Conservation (phyloP, 257 asterid species). For the Solanum chilense region DNA sequence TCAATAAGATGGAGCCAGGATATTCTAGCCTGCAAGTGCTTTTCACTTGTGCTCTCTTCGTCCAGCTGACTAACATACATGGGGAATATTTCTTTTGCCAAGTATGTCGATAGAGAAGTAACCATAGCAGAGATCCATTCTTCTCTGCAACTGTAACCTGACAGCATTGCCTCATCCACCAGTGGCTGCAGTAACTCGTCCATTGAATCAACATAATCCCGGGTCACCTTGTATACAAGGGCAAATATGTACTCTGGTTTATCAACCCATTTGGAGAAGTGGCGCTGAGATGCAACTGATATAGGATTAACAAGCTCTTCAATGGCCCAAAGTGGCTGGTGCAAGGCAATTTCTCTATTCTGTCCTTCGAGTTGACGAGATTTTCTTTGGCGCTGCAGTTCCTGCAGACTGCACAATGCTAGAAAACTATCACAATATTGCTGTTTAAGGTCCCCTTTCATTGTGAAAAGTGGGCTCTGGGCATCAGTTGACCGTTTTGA, state of each 20-base stretch:
- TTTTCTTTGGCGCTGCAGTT: slow-evolving; percentile 76
- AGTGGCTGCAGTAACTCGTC: slow-evolving; percentile 90
- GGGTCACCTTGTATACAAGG: slow-evolving; percentile 75
- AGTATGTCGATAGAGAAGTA: slow-evolving; percentile 57
- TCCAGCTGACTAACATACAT: slow-evolving; percentile 38
- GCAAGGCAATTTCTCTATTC: slow-evolving; percentile 30
- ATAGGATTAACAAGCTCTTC: slow-evolving; percentile 97
- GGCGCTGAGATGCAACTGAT: slow-evolving; percentile 67
- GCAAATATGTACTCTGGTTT: slow-evolving; percentile 90
- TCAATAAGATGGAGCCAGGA: slow-evolving; percentile 83
- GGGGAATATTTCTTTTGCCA: slow-evolving; percentile 80
- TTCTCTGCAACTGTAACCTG: slow-evolving; percentile 97
- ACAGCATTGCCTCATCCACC: slow-evolving; percentile 85
- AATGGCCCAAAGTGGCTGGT: slow-evolving; percentile 93
- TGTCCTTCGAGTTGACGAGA: slow-evolving; percentile 74
- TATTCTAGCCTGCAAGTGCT: slow-evolving; percentile 42
- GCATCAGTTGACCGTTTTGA: slow-evolving; percentile 30
- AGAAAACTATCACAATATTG: slow-evolving; percentile 81
- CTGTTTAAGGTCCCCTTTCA: slow-evolving; percentile 65
- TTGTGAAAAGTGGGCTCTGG: slow-evolving; percentile 74
- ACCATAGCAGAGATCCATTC: slow-evolving; percentile 97
- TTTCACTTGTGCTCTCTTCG: slow-evolving; percentile 38
- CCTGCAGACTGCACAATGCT: slow-evolving; percentile 85
- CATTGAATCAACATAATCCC: slow-evolving; percentile 91
- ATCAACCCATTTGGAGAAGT: slow-evolving; percentile 85